Evolutionary conservation across 768 basidiomycete species (phyloP), one percentile per base, ranked within the genome.

Genomic region (Hebeloma cylindrosporum): DNA sequence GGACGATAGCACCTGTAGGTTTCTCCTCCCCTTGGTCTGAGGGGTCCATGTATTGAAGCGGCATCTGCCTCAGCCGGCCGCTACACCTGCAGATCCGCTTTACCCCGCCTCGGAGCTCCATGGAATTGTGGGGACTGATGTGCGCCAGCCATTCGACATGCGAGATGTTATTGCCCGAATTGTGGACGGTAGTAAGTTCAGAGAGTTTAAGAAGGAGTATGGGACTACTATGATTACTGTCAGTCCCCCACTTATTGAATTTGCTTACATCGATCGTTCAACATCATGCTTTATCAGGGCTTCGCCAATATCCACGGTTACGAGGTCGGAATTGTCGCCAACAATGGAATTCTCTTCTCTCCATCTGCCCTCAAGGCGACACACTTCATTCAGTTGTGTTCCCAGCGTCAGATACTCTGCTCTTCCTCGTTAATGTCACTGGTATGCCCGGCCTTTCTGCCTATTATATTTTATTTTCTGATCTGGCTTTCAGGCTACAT

Each of bases 171-270:
- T 97, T 54, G 85, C 93, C 20, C 83, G 93, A 20, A 70, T 94
- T 29, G 92, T 93, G 7, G 93, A 97, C 52, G 92, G 93, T 2
- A 93, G 89, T 58, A 78, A 80, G 33, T 94, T 97, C 60, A 76
- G 91, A 48, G 93, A 97, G 63, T 97, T 95, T 74, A 97, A 97
- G 77, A 88, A 86, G 60, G 94, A 95, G 60, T 97, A 94, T 58
- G 93, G 93, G 5, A 67, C 85, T 20, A 94, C 93, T 0, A 84
- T 97, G 51, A 77, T 95, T 39, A 96, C 93, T 5, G 92, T 90
- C 56, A 45, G 75, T 64, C 22, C 28, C 8, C 25, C 38, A 33
- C 51, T 30, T 38, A 40, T 28, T 29, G 20, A 8, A 14, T 23
- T 25, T 34, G 26, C 14, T 25, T 27, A 27, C 31, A 17, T n/a